Base-by-base conservation (phyloP, 441 rosid genomes). In the Euphorbia corollata region DNA sequence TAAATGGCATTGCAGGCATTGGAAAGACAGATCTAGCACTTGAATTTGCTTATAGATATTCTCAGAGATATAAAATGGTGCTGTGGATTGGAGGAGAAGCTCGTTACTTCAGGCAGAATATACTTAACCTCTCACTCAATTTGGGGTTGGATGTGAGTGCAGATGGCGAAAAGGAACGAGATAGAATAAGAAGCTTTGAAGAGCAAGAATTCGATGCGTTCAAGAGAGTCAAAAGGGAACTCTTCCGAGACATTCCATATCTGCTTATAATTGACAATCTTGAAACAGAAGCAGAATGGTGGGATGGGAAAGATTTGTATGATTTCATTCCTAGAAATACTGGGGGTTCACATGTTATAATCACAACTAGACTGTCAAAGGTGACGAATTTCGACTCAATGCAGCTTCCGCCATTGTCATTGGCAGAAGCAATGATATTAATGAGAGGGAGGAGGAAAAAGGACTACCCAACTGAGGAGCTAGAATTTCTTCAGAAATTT, bases 41-140 rank as follows among this genome's bases (percentile, higher is more conserved):
- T 69, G 97, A 92, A 67, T 92, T 85, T 55, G 97, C 94, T 53
- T 78, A 88, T 67, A 78, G 90, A 75, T 81, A 87, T 74, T 80
- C 84, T 53, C 96, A 87, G 73, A 86, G 96, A 78, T 92, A 92
- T 64, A 92, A 88, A 80, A 86, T 81, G 96, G 91, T 90, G 18
- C 71, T 92, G 72, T 92, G 98, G 97, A 81, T 88, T 1, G 91
- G 96, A 13, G 98, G 98, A 8, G 97, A 92, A 77, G 89, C 87
- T 58, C 73, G 88, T 61, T 87, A 88, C 75, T 84, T 88, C 72
- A 79, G 92, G 76, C 98, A 92, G 76, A 90, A 92, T 76, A 71
- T 92, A 76, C 68, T 92, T 77, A 90, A 86, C 68, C 81, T 92
- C 32, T 92, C 98, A 9, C 79, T 86, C 41, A 84, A 80, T 41